Base-by-base conservation (phyloP, 495 filamentous ascomycete genomes). In the Halenospora varia region DNA sequence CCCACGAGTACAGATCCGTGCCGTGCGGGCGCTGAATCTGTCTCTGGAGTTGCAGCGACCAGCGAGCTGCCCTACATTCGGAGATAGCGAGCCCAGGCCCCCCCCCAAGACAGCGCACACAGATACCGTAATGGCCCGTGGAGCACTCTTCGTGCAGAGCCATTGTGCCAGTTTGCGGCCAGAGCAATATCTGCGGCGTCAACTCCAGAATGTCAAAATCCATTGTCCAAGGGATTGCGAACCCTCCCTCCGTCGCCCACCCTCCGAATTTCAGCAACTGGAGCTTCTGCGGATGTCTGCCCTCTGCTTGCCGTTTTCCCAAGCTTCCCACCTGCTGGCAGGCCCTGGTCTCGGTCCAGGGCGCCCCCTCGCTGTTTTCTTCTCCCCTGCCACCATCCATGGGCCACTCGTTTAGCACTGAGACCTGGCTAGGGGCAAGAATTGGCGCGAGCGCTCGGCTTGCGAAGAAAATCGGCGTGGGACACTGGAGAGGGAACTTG, bases 361-460 rank as follows among this genome's bases (percentile, higher is more conserved):
- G 6, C 42, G 11, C 42, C 42, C 42, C n/a, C 18, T 6, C 13
- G 4, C 4, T 15, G 8, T 20, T 17, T 15, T 19, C 13, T 9
- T 3, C 20, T 42, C 10, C 51, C 40, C 51, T 40, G 19, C 51
- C 51, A 10, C n/a, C 13, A 25, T 9, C 35, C 2, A 13, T 42
- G 26, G 51, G 51, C 40, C 10, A 20, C 29, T 56, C 53, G 53
- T 56, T 56, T 56, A 56, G 44, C 53, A 56, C 42, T 26, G 40
- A 20, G 25, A 22, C 19, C 42, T 23, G 53, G 42, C 42, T 40
- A 50, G 45, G 46, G 44, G 55, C 26, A 58, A 44, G 26, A 51
- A 51, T 58, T 58, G 55, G 55, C 55, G 55, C 55, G 55, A 52
- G 45, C 29, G 49, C 15, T 17, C 25, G 29, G 51, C 29, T 42